Evolutionary conservation across 2,329 filamentous ascomycete species (phyloP).

Genomic region (Botryotinia calthae): DNA sequence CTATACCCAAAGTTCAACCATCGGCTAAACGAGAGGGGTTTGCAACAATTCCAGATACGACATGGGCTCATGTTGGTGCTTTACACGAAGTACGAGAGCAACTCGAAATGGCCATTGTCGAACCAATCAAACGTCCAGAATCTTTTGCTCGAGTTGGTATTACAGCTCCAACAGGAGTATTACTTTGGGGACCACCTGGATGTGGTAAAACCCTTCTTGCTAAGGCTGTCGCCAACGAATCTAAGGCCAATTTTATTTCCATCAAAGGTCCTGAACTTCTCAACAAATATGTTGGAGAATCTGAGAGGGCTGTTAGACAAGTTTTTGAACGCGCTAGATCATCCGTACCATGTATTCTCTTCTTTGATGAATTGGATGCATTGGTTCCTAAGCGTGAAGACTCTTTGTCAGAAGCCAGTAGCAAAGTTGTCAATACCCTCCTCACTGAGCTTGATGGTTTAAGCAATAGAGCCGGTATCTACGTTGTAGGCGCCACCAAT

Average conservation of each 20-base stretch:
- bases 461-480: conserved; percentile 76
- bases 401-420: conserved; percentile 74
- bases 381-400: conserved; percentile 82
- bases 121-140: conserved; percentile 80
- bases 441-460: conserved; percentile 93
- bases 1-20: conserved; percentile 72
- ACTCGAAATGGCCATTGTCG: conserved; percentile 81
- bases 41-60: conserved; percentile 87
- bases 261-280: conserved; percentile 95
- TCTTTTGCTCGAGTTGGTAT: conserved; percentile 76
- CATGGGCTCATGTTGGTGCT: conserved; percentile 89
- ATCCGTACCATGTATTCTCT: conserved; percentile 88
- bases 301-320: conserved; percentile 86
- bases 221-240: conserved; percentile 93
- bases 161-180: conserved; percentile 76
- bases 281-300: conserved; percentile 97
- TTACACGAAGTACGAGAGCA: conserved; percentile 75
- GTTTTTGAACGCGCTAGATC: conserved; percentile 86
- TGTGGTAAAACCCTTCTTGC: conserved; percentile 96
- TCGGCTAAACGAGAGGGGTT: conserved; percentile 92
- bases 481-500: conserved; percentile 93
- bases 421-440: conserved; percentile 89
- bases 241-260: conserved; percentile 95
- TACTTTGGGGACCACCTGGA: conserved; percentile 94
- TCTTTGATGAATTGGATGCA: conserved; percentile 97